A percentile compares a stretch with the other conserved stretches of the same genome.
Conservation (phyloP, 2,329 filamentous ascomycete species). For the Aspergillus pseudoviridinutans region DNA sequence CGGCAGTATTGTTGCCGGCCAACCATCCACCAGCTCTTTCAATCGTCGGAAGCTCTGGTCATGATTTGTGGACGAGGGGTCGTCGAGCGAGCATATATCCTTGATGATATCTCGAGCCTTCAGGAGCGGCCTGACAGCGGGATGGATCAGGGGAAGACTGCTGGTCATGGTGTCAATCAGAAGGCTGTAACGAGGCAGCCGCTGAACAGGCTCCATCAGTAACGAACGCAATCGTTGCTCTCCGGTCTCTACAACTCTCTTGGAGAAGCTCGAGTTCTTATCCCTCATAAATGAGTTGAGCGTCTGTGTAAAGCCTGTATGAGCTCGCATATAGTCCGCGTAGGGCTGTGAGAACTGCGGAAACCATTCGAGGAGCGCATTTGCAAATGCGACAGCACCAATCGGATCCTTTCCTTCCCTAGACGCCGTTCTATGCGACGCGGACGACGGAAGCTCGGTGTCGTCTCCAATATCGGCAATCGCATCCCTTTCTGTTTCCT, state of each 20-base stretch:
- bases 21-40: constrained; percentile 70
- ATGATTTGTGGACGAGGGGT: constrained; percentile 61
- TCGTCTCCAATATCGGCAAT: constrained; percentile 68
- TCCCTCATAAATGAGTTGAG: constrained; percentile 73
- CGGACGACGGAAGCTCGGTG: constrained; percentile 45
- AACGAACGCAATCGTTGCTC: constrained; percentile 88
- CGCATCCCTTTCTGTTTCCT: constrained; percentile 78
- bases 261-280: constrained; percentile 76
- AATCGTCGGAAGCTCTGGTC: constrained; percentile 70
- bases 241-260: constrained; percentile 74
- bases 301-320: constrained; percentile 78
- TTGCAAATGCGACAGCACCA: constrained; percentile 73
- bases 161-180: constrained; percentile 94
- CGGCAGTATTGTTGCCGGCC: constrained; percentile 69
- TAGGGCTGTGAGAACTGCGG: constrained; percentile 89
- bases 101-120: constrained; percentile 91
- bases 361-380: constrained; percentile 83
- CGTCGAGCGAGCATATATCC: constrained; percentile 92
- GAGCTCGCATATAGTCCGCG: constrained; percentile 85
- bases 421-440: constrained; percentile 45
- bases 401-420: constrained; percentile 62
- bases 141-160: constrained; percentile 79
- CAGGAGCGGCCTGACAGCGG: constrained; percentile 75
- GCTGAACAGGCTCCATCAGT: constrained; percentile 93
- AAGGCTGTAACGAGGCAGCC: constrained; percentile 88